A percentile compares a stretch with the other conserved stretches of the same genome.
phyloP scores from a whole-genome alignment of 345 rosid species.

The Psidium friedrichsthalianum region DNA sequence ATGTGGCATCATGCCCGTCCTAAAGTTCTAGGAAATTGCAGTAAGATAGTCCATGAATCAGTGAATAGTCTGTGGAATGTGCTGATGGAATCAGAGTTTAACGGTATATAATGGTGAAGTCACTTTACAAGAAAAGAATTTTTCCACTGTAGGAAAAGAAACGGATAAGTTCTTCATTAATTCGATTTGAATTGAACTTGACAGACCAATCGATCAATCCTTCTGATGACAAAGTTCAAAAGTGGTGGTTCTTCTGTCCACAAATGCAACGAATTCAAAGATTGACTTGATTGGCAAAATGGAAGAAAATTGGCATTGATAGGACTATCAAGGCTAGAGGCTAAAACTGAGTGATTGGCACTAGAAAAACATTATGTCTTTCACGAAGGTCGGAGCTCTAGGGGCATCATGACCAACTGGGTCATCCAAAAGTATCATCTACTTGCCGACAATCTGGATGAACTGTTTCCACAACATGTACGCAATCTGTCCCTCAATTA shows the following conservation, averaged over 20 bases:
- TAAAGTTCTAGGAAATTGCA: neutral
- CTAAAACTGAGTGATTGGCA: neutral
- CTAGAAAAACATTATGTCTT: neutral
- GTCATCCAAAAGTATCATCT: neutral
- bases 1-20: neutral
- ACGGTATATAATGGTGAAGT: neutral
- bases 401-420: neutral
- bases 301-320: neutral
- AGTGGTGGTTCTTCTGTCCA: constrained; percentile 6
- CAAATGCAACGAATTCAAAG: neutral
- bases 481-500: neutral
- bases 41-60: neutral
- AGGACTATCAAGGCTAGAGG: neutral
- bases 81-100: neutral
- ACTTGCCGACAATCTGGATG: neutral
- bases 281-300: neutral
- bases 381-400: neutral
- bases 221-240: neutral
- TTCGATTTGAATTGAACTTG: neutral
- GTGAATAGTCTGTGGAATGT: neutral
- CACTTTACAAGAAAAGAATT: neutral
- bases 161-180: neutral
- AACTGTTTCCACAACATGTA: neutral
- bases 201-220: neutral
- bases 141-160: neutral